Percentiles rank a stretch among this genome's conserved stretches.
Conservation (phyloP, 2,329 filamentous ascomycete genomes). For the Penicillium crustosum region DNA sequence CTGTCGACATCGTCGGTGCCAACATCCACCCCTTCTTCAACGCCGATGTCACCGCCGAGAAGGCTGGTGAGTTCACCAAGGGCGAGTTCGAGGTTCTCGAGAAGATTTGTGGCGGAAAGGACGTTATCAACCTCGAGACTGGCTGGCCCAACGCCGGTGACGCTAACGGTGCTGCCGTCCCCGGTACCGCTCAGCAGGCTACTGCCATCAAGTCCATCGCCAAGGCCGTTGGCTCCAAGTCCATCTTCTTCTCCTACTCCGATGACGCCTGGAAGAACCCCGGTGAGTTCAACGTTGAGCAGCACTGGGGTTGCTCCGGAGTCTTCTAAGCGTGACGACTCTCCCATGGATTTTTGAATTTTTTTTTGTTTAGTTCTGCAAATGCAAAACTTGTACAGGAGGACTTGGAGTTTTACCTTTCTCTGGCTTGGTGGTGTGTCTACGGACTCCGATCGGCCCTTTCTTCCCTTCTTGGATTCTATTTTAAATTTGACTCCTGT, state of each 20-base stretch:
- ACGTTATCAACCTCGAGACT: constrained; percentile 80
- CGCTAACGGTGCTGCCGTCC: constrained; percentile 70
- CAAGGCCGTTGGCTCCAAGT: constrained; percentile 62
- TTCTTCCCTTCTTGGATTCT: constrained; percentile 22
- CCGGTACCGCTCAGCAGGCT: constrained; percentile 66
- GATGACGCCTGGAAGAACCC: constrained; percentile 80
- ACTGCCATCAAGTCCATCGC: constrained; percentile 71
- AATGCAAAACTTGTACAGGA: constrained; percentile 29
- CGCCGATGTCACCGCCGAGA: constrained; percentile 58
- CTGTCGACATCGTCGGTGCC: constrained; percentile 74
- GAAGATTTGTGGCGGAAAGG: constrained; percentile 68
- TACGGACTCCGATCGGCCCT: constrained; percentile 4
- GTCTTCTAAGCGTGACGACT: constrained; percentile 46
- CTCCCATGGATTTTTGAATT: constrained; percentile 14
- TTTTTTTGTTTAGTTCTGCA: constrained; percentile 17
- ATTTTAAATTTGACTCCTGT: constrained; percentile 28
- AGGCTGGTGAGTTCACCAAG: constrained; percentile 75
- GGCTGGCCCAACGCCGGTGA: constrained; percentile 77
- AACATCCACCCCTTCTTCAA: constrained; percentile 98
- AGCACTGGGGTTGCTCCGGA: constrained; percentile 69
- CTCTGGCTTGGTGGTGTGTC: constrained; percentile 9
- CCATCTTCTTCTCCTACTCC: constrained; percentile 77
- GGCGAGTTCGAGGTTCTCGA: constrained; percentile 71
- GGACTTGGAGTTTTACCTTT: constrained; percentile 24
- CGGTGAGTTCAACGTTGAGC: constrained; percentile 71